These are phyloP conservation scores for Entomortierella beljakovae DNA, from an alignment of 192 early-diverging fungal genomes.

Conservation along the genomic window DNA sequence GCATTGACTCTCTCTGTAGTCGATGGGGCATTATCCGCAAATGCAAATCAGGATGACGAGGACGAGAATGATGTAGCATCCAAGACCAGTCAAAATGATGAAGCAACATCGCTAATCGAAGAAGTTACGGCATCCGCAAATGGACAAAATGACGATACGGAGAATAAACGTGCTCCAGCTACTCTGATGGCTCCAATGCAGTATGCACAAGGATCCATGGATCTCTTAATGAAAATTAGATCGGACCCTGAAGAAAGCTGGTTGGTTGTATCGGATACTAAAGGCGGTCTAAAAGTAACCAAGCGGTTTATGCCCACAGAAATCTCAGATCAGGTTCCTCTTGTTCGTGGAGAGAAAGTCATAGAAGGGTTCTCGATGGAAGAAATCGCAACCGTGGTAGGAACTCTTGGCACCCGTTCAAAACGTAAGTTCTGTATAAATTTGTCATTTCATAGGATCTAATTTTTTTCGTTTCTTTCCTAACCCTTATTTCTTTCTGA, in stretches of 20 bases:
- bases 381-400: constrained; percentile 61
- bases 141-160: neutral
- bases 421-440: constrained; percentile 19
- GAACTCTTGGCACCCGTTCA: constrained; percentile 50
- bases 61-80: neutral
- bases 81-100: neutral
- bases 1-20: constrained; percentile 10
- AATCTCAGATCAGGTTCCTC: constrained; percentile 56
- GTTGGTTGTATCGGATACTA: constrained; percentile 56
- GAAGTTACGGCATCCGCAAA: neutral
- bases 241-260: constrained; percentile 57
- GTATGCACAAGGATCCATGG: constrained; percentile 37
- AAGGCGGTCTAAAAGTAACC: constrained; percentile 51
- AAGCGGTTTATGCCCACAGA: constrained; percentile 57
- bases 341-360: constrained; percentile 63
- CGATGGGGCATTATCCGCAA: constrained; percentile 29
- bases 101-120: neutral
- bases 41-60: constrained; percentile 21
- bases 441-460: neutral
- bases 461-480: neutral
- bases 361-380: constrained; percentile 65
- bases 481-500: neutral
- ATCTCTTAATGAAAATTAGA: constrained; percentile 47
- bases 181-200: constrained; percentile 9
- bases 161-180: neutral